Evolutionary conservation across 1,284 basidiomycete species (phyloP).

Genomic region (Moniliophthora roreri): DNA sequence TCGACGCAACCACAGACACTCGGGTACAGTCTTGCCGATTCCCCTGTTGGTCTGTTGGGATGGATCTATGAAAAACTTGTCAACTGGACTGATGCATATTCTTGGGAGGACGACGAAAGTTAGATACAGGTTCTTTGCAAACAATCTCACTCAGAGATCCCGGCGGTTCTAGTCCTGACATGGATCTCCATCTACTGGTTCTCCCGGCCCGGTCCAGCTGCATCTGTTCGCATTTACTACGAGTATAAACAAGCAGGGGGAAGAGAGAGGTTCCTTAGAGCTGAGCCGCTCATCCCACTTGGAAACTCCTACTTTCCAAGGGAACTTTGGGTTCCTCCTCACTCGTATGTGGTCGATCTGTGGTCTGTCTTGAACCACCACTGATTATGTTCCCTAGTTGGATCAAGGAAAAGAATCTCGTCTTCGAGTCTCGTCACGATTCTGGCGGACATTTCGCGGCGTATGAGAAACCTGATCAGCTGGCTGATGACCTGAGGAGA

Average conservation of each 20-base stretch:
- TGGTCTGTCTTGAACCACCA: too few species aligned
- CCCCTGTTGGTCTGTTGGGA: slow-evolving; percentile 41
- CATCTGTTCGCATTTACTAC: slow-evolving; percentile 39
- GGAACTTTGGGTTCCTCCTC: slow-evolving; percentile 16
- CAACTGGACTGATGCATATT: slow-evolving; percentile 41
- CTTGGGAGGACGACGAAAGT: slow-evolving; percentile 37
- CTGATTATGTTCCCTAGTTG: too few species aligned
- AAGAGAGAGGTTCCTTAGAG: neutral
- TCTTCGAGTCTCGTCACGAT: slow-evolving; percentile 23
- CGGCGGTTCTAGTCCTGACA: slow-evolving; percentile 31
- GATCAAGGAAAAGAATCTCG: slow-evolving; percentile 16
- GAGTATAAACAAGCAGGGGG: slow-evolving; percentile 20
- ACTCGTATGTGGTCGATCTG: neutral
- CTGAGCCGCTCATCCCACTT: slow-evolving; percentile 24
- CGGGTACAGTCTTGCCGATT: slow-evolving; percentile 40
- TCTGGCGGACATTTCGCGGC: slow-evolving; percentile 31
- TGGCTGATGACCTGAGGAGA: slow-evolving; percentile 24
- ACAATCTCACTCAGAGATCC: too few species aligned
- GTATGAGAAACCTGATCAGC: slow-evolving; percentile 24
- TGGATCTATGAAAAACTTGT: slow-evolving; percentile 27
- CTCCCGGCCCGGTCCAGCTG: slow-evolving; percentile 36
- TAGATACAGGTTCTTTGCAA: slow-evolving; percentile 19
- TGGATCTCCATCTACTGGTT: slow-evolving; percentile 42
- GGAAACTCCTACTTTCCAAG: slow-evolving; percentile 33
- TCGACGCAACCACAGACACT: slow-evolving; percentile 37